These are phyloP conservation scores for Penicillium lividum DNA, from an alignment of 495 filamentous ascomycete genomes.

Conservation along the genomic window DNA sequence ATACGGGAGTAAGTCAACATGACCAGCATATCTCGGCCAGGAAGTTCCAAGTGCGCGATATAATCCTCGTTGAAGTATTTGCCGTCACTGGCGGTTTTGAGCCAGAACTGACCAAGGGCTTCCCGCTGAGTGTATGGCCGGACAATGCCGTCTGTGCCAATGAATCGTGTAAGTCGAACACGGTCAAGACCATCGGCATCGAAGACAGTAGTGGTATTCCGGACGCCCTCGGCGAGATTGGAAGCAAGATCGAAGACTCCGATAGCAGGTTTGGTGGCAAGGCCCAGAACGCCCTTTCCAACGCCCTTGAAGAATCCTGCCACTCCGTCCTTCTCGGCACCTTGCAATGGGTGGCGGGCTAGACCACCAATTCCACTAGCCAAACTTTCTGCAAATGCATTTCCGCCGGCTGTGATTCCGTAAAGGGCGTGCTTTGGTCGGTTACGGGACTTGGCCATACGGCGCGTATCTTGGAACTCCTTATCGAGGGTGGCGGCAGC, in stretches of 20 bases:
- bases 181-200: conserved; percentile 92
- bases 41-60: conserved; percentile 92
- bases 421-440: conserved; percentile 95
- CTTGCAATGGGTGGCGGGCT: conserved; percentile 89
- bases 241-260: conserved; percentile 96
- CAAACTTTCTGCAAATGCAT: conserved; percentile 88
- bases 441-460: conserved; percentile 91
- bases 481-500: conserved; percentile 96
- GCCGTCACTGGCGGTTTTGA: conserved; percentile 95
- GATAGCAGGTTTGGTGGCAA: conserved; percentile 95
- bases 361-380: conserved; percentile 91
- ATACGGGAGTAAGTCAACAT: conserved; percentile 93
- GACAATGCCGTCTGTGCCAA: conserved; percentile 88
- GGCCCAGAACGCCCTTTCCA: conserved; percentile 87
- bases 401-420: conserved; percentile 92
- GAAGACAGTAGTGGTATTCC: conserved; percentile 98
- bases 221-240: conserved; percentile 93
- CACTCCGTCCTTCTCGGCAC: conserved; percentile 92
- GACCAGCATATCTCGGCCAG: conserved; percentile 85
- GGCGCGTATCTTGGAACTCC: conserved; percentile 93
- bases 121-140: conserved; percentile 95
- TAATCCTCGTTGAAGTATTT: conserved; percentile 98
- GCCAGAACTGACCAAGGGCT: conserved; percentile 96
- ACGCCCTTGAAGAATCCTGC: conserved; percentile 96
- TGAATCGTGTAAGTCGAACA: conserved; percentile 86